Base-by-base conservation (phyloP, 768 basidiomycete species). In the Lyophyllum atratum region DNA sequence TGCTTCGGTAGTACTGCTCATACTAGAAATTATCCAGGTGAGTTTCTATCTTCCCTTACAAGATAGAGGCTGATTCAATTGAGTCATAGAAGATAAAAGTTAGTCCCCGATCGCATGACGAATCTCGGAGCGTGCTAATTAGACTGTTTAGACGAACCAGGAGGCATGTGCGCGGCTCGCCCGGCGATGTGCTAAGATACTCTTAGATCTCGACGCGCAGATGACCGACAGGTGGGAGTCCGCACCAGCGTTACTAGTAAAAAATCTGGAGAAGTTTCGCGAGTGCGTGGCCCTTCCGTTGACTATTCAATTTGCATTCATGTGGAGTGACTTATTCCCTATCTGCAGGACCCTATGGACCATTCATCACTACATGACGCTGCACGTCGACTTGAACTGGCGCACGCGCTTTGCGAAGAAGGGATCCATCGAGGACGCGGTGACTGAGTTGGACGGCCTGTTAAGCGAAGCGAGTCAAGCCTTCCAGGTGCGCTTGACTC, bases 251-350 rank as follows among this genome's bases (percentile, higher is more conserved):
- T 34, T 48, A 19, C 19, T 59, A 8, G 53, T 59, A 5, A 59
- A 56, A 37, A 58, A 55, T 24, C 51, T 63, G n/a, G 59, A 59
- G 49, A 60, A 45, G 47, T 61, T 56, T 28, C 31, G 56, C 39
- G 47, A 59, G 56, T 59, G 34, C 26, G 56, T 55, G 9, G 10
- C 24, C 10, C 11, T 52, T 7, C 17, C 48, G 4, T n/a, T 21
- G 25, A 1, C 28, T 14, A 39, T 21, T 37, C 45, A 14, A 43
- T 14, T 26, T 26, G 43, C 10, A 33, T 17, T 7, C 3, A 42
- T 22, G 6, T 42, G 2, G n/a, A 3, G 17, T 39, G 10, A 14
- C 37, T 39, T 26, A 10, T 25, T 21, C 25, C 17, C 46, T 8
- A 1, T 42, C 14, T 22, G n/a, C n/a, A 61, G 59, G n/a, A 64